These are phyloP conservation scores for Chaetomium sp. DNA, from an alignment of 2,329 filamentous ascomycete species.

Conservation along the genomic window DNA sequence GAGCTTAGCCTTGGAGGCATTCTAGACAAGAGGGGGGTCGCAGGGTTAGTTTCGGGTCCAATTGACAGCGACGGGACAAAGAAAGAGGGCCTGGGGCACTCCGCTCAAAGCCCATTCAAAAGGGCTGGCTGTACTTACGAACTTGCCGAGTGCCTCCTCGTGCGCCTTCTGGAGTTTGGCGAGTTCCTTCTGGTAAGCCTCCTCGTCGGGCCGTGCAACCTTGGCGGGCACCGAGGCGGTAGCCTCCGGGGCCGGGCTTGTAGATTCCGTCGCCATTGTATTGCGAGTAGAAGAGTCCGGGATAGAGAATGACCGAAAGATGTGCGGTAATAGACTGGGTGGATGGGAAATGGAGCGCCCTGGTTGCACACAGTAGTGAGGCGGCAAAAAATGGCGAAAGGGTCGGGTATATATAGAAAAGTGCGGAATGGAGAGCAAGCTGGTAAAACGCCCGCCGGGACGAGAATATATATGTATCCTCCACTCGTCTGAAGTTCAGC, in stretches of 20 bases:
- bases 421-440: not conserved
- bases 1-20: conserved; percentile 80
- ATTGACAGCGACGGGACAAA: not conserved
- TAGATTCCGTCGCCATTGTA: conserved; percentile 1
- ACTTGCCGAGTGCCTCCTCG: conserved; percentile 60
- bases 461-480: not conserved
- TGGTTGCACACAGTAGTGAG: too few species aligned
- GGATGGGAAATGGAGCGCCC: too few species aligned
- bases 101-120: too few species aligned
- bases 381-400: too few species aligned
- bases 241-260: conserved; percentile 30
- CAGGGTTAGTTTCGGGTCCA: not conserved
- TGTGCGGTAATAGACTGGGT: too few species aligned
- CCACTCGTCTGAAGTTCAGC: not conserved
- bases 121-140: conserved; percentile 18
- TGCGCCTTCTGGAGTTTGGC: conserved; percentile 83
- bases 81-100: not conserved
- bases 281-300: not conserved
- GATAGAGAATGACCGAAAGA: too few species aligned
- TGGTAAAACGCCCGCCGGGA: not conserved
- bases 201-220: conserved; percentile 84
- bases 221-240: conserved; percentile 43
- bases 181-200: conserved; percentile 70
- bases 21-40: conserved; percentile 45
- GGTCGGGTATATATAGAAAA: not conserved